phyloP scores from a whole-genome alignment of 1,284 basidiomycete species.

The Mycosarcoma maydis region DNA sequence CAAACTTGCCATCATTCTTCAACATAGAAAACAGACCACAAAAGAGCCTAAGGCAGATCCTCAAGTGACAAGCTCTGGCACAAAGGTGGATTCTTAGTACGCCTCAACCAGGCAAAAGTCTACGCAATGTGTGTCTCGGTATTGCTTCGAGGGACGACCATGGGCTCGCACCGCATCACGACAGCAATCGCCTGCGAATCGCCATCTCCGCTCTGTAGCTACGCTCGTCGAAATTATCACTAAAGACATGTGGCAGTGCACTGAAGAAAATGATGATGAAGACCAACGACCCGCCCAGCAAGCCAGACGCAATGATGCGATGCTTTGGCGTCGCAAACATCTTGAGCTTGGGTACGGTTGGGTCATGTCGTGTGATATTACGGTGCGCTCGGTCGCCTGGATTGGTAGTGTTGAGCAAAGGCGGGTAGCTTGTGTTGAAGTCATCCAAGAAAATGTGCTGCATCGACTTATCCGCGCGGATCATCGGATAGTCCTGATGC shows the following conservation, averaged over 20 bases:
- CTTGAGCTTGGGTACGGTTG: slow-evolving; percentile 21
- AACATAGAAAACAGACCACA: too few relatives aligned
- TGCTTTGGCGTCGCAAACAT: slow-evolving; percentile 48
- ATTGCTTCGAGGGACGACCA: too few relatives aligned
- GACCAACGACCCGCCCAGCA: slow-evolving; percentile 40
- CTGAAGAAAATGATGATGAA: slow-evolving; percentile 36
- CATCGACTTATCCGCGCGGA: slow-evolving; percentile 52
- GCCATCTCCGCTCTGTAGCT: slow-evolving; percentile 30
- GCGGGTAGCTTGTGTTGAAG: slow-evolving; percentile 44
- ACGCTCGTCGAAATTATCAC: slow-evolving; percentile 25
- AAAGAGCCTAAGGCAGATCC: too few relatives aligned
- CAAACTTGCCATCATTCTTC: too few relatives aligned
- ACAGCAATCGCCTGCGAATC: slow-evolving; percentile 19
- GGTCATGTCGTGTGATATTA: slow-evolving; percentile 9
- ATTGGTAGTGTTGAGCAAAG: slow-evolving; percentile 34
- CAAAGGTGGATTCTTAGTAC: too few relatives aligned
- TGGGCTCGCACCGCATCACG: slow-evolving; percentile 1
- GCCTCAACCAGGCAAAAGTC: too few relatives aligned
- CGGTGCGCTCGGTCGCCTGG: slow-evolving; percentile 41
- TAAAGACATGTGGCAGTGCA: slow-evolving; percentile 30
- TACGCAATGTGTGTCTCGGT: too few relatives aligned
- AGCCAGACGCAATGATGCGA: slow-evolving; percentile 31
- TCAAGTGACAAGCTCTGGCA: too few relatives aligned
- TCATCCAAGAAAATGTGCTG: slow-evolving; percentile 51
- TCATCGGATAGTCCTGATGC: slow-evolving; percentile 65